Evolutionary conservation across 192 early-diverging fungal genomes (phyloP).

Genomic region (Spinellus fusiger): DNA sequence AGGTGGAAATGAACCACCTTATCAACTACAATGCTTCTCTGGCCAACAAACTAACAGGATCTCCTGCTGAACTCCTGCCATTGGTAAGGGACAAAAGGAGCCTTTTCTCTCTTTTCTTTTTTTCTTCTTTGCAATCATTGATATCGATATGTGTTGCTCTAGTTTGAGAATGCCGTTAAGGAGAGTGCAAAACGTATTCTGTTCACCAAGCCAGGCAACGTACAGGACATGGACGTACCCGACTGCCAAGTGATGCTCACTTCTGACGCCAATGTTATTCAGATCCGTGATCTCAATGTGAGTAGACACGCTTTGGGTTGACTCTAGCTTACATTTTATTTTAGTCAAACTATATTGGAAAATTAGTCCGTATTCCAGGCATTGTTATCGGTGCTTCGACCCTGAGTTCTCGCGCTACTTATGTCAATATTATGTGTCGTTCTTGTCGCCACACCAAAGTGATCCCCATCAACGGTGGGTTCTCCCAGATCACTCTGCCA

Average conservation of each 20-base stretch:
- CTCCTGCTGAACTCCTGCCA: conserved; percentile 76
- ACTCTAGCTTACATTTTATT: neutral
- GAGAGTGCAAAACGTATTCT: conserved; percentile 70
- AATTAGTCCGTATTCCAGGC: conserved; percentile 91
- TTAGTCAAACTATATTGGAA: conserved; percentile 78
- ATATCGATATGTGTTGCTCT: neutral
- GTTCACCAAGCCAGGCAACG: conserved; percentile 38
- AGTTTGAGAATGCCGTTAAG: conserved; percentile 89
- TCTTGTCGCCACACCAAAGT: conserved; percentile 79
- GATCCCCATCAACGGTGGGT: conserved; percentile 77
- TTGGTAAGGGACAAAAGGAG: too few species aligned
- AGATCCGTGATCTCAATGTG: conserved; percentile 88
- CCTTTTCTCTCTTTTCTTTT: too few species aligned
- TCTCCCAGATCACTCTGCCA: conserved; percentile 80
- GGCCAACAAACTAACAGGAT: conserved; percentile 70
- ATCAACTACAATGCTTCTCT: conserved; percentile 79
- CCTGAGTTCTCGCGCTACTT: conserved; percentile 82
- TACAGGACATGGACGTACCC: conserved; percentile 54
- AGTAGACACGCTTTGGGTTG: conserved; percentile 1
- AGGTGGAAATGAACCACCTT: conserved; percentile 86
- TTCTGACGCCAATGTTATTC: conserved; percentile 80
- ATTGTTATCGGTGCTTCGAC: conserved; percentile 93
- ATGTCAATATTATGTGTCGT: conserved; percentile 84
- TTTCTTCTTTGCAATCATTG: too few species aligned
- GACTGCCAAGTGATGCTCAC: conserved; percentile 87